phyloP scores from a whole-genome alignment of 2,329 filamentous ascomycete genomes.

The Apiospora arundinis region DNA sequence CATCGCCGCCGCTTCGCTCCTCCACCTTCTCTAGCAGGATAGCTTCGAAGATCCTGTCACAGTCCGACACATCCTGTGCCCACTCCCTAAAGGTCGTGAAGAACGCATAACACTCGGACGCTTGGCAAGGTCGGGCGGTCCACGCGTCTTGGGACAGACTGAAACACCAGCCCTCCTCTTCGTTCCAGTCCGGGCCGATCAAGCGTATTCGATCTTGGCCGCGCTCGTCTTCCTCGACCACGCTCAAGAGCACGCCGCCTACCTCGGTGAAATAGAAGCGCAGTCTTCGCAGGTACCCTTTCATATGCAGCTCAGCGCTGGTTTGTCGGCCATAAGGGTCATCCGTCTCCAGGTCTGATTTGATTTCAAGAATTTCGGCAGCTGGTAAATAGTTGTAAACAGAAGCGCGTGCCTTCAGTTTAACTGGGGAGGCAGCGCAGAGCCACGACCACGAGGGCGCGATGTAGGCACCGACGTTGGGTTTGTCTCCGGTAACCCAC shows the following conservation, averaged over 20 bases:
- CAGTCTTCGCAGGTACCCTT: neutral
- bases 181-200: neutral
- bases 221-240: constrained; percentile 4
- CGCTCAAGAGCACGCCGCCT: neutral
- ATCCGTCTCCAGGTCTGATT: neutral
- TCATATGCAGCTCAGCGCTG: neutral
- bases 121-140: neutral
- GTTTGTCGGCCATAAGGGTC: constrained; percentile 2
- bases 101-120: constrained; percentile 1
- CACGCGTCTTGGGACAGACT: neutral
- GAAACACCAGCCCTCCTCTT: neutral
- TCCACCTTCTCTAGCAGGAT: neutral
- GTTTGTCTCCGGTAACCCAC: neutral
- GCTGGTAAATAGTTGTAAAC: neutral
- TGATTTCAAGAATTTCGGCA: neutral
- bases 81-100: neutral
- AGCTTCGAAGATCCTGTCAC: neutral
- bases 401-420: neutral
- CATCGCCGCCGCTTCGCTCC: neutral
- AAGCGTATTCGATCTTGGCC: constrained; percentile 7
- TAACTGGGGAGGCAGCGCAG: neutral
- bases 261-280: neutral
- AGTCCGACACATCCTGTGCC: neutral
- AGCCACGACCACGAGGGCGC: constrained; percentile 15
- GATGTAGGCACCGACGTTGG: neutral